Evolutionary conservation across 345 rosid genomes (phyloP).

Genomic region (Eucalyptus marginata): DNA sequence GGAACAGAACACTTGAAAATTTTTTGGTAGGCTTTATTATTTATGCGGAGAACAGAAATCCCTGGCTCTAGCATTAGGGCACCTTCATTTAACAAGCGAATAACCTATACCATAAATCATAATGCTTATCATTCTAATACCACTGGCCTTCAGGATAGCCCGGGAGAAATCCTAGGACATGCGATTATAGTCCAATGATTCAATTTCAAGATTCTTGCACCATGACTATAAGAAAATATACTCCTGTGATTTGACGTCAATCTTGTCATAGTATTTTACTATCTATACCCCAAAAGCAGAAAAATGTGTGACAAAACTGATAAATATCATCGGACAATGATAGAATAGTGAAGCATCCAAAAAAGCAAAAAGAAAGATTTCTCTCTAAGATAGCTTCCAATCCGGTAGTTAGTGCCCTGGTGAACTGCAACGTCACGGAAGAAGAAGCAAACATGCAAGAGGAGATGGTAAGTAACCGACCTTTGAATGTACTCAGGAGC

Average conservation of each 20-base stretch:
- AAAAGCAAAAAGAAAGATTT: neutral
- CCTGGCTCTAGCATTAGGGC: neutral
- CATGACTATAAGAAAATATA: neutral
- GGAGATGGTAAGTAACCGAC: conserved; percentile 10
- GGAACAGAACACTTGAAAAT: conserved; percentile 13
- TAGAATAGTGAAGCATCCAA: neutral
- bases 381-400: neutral
- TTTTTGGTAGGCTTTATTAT: neutral
- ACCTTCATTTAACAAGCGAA: neutral
- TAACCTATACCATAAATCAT: neutral
- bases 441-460: neutral
- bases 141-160: neutral
- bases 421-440: neutral
- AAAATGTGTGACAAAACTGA: neutral
- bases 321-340: neutral
- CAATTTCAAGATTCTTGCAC: neutral
- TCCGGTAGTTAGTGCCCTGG: neutral
- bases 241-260: neutral
- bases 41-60: neutral
- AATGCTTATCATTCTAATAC: neutral
- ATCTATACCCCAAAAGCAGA: neutral
- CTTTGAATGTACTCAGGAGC: conserved; percentile 84
- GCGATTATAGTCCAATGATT: neutral
- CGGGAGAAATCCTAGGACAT: neutral
- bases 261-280: neutral